Conservation (phyloP, 139 green algal genomes). For the Chlorella sp. region DNA sequence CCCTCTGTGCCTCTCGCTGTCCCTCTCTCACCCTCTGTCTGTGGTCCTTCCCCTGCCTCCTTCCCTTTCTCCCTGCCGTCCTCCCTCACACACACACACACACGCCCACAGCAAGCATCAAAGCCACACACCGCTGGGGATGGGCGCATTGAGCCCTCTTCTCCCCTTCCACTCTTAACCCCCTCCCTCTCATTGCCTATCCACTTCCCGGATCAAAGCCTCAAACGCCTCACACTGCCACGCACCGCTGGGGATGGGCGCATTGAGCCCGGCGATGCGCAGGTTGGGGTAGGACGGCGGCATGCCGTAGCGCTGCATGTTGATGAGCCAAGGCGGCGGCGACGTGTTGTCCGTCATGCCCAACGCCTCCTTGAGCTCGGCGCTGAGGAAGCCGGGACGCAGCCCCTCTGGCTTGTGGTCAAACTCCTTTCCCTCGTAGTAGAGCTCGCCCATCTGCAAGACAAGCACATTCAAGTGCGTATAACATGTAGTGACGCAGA, state of each 20-base stretch:
- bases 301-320: constrained; percentile 97
- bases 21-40: no score
- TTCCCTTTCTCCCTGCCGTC: no score
- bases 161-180: no score
- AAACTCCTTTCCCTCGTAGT: constrained; percentile 95
- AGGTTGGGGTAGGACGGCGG: constrained; percentile 88
- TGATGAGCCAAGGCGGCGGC: constrained; percentile 95
- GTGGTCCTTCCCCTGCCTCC: no score
- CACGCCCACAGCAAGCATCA: no score
- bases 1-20: no score
- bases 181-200: no score
- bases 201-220: no score
- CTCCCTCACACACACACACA: no score
- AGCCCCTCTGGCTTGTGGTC: constrained; percentile 33
- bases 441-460: constrained; percentile 87
- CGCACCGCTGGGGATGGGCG: constrained; percentile 81
- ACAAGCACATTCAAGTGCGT: no score
- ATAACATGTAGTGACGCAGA: constrained; percentile 61
- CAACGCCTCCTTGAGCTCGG: constrained; percentile 68
- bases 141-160: no score
- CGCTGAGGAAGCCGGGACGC: constrained; percentile 57
- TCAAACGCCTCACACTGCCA: no score
- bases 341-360: constrained; percentile 62
- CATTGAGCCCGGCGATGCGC: constrained; percentile 88
- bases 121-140: constrained; percentile 44